phyloP scores from a whole-genome alignment of 2,329 filamentous ascomycete genomes.

The Penicillium sp. region DNA sequence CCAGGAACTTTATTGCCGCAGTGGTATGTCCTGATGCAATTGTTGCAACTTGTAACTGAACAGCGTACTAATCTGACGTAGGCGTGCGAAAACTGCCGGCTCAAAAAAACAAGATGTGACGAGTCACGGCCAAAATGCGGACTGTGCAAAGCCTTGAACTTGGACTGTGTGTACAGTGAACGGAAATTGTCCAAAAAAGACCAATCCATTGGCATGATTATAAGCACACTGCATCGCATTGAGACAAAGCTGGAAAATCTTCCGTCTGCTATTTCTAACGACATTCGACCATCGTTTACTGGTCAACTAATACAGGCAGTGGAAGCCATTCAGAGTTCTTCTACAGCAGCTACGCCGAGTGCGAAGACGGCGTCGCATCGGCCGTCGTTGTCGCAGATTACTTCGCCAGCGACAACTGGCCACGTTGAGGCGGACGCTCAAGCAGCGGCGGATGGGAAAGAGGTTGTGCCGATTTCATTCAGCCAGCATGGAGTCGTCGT shows the following conservation, averaged over 20 bases:
- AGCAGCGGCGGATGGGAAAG: conserved; percentile 27
- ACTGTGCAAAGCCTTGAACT: conserved; percentile 46
- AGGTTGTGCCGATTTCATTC: conserved; percentile 43
- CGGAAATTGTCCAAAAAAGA: conserved; percentile 47
- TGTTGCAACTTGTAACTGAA: no score
- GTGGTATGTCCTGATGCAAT: conserved; percentile 21
- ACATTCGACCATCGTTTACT: conserved; percentile 29
- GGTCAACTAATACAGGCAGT: conserved; percentile 21
- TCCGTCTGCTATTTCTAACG: conserved; percentile 30
- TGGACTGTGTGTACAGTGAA: conserved; percentile 52
- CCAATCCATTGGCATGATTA: conserved; percentile 52
- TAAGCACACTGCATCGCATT: conserved; percentile 52
- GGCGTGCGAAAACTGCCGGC: conserved; percentile 53
- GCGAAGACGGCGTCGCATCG: conserved; percentile 8
- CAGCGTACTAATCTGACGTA: conserved; percentile 16
- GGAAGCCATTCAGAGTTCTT: conserved; percentile 15
- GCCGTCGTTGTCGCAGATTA: conserved; percentile 11
- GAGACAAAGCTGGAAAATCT: conserved; percentile 52
- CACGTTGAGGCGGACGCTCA: conserved; percentile 27
- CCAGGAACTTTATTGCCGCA: conserved; percentile 38
- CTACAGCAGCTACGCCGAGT: conserved; percentile 1
- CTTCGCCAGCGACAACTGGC: conserved; percentile 27
- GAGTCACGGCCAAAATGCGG: conserved; percentile 52
- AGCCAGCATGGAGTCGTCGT: conserved; percentile 50
- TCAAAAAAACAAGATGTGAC: conserved; percentile 54